These are phyloP conservation scores for Dictyostelium intermedium DNA, from an alignment of 78 protist species.

Conservation along the genomic window DNA sequence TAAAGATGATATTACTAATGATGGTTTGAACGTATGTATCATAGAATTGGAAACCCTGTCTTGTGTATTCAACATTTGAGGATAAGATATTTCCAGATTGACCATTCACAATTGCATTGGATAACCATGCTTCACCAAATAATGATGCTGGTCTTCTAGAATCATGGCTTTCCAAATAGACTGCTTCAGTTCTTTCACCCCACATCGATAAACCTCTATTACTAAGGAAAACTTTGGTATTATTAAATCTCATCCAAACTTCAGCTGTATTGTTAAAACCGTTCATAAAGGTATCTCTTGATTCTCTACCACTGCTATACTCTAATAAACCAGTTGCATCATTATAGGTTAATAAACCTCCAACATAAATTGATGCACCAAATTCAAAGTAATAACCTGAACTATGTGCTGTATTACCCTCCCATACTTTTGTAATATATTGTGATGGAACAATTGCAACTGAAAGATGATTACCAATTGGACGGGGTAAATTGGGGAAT, in stretches of 20 bases:
- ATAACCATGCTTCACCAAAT: constrained; percentile 54
- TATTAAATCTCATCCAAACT: constrained; percentile 73
- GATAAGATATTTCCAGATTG: constrained; percentile 9
- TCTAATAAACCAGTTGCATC: not conserved
- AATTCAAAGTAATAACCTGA: constrained; percentile 62
- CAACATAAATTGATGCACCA: constrained; percentile 79
- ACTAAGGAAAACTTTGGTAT: constrained; percentile 17
- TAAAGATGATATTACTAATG: constrained; percentile 34
- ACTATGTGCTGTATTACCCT: constrained; percentile 84
- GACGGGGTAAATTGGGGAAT: constrained; percentile 61
- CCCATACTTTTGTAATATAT: constrained; percentile 40
- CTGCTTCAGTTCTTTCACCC: constrained; percentile 60
- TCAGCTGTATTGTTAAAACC: not conserved
- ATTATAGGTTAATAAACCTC: not conserved
- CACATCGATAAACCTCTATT: constrained; percentile 31
- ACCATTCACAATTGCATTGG: constrained; percentile 52
- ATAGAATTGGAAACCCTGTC: constrained; percentile 89
- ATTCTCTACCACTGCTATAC: constrained; percentile 41
- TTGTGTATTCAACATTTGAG: not conserved
- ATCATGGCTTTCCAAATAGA: constrained; percentile 1
- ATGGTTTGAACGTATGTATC: constrained; percentile 80
- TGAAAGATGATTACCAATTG: constrained; percentile 35
- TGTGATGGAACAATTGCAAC: constrained; percentile 26
- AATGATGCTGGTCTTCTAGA: constrained; percentile 31
- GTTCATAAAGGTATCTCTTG: constrained; percentile 42